These are phyloP conservation scores for slime mould (Dictyostelium discoideum) DNA, from an alignment of 78 protist genomes.

Conservation along the genomic window DNA sequence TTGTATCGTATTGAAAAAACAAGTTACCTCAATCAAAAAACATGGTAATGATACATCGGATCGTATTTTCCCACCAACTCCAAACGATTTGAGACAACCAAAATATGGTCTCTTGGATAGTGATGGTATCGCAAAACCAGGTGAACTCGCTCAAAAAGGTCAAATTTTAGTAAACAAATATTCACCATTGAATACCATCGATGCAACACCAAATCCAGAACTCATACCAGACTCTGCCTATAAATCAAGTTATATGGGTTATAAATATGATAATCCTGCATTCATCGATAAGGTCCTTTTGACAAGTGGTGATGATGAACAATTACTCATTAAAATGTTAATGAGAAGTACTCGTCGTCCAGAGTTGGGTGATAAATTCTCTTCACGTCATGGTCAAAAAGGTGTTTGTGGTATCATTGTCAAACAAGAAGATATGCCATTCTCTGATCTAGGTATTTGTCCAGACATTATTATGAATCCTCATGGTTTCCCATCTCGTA, in stretches of 20 bases:
- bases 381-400: conserved; percentile 99
- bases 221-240: conserved; percentile 67
- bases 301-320: conserved; percentile 90
- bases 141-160: conserved; percentile 93
- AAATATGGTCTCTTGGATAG: conserved; percentile 95
- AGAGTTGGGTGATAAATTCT: conserved; percentile 99
- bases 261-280: conserved; percentile 91
- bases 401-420: conserved; percentile 99
- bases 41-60: conserved; percentile 87
- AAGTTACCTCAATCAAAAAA: conserved; percentile 75
- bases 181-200: conserved; percentile 35
- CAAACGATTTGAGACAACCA: conserved; percentile 50
- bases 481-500: conserved; percentile 99
- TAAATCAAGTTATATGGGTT: conserved; percentile 91
- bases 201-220: conserved; percentile 63
- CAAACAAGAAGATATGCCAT: conserved; percentile 99
- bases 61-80: conserved; percentile 64
- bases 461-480: conserved; percentile 99
- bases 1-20: conserved; percentile 87
- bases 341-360: conserved; percentile 97
- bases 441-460: conserved; percentile 95
- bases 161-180: conserved; percentile 99
- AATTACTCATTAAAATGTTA: conserved; percentile 95
- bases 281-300: conserved; percentile 94
- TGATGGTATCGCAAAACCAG: conserved; percentile 99